Evolutionary conservation across 2,329 filamentous ascomycete genomes (phyloP), one percentile per base, ranked within the genome.

Genomic region (Cladophialophora exuberans): DNA sequence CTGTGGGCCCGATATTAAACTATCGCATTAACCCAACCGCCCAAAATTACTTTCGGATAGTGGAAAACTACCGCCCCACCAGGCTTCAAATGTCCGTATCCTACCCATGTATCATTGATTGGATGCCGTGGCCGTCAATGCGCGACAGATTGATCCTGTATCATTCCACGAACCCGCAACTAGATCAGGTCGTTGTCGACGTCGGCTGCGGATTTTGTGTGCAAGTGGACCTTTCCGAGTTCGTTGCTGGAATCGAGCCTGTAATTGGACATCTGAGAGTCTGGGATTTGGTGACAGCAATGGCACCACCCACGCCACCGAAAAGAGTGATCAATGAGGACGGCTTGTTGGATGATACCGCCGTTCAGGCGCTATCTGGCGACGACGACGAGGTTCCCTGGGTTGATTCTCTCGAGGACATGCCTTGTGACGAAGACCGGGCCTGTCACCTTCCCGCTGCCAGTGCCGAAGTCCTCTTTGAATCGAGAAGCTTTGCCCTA

Each of bases 91-190:
- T 46, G 18, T 46, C 49, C 9, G 18, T n/a, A 13, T 39, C 13
- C 10, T 20, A 49, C n/a, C 18, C 46, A n/a, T 26, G 25, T 18
- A 31, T 54, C 17, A 54, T 54, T 13, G 51, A 54, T 9, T 49
- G 43, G 43, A 41, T 42, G n/a, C 43, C 51, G 5, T 54, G 23
- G 13, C 51, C 51, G 18, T 54, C 51, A 6, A 17, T 54, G 23
- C 30, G 51, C 5, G 51, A 54, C 15, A 22, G 35, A 13, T n/a
- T 54, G 6, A 48, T 54, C 31, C 15, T 49, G 9, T 5, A 17
- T 6, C 25, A 54, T 22, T 39, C 51, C 13, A 22, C 18, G 6
- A 49, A 54, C 17, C 43, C 30, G 6, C 4, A 28, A 7, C 23
- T 54, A n/a, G 51, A 54, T 18, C 18, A 41, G 4, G 18, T 54